Evolutionary conservation across 2,329 filamentous ascomycete genomes (phyloP), one percentile per base, ranked within the genome.

Genomic region (Aspergillus flavus): DNA sequence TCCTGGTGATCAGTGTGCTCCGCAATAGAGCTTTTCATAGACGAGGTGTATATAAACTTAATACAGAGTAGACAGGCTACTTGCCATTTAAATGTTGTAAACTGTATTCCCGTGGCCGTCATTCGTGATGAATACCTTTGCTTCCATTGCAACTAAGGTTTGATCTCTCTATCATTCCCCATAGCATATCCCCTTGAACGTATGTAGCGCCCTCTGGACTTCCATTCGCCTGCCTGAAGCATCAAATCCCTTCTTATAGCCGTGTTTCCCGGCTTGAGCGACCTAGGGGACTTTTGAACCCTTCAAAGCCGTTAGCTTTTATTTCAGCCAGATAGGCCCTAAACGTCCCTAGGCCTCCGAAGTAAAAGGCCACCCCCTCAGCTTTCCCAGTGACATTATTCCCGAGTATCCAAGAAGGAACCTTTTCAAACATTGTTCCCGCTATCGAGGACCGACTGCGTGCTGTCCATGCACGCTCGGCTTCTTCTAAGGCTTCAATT

Each of bases 301-400:
- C 59, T 23, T 48, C 48, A 12, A 48, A 64, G 11, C 57, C 60
- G 5, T 19, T 48, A 3, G 45, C 57, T 14, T 58, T 60, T 23
- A 50, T 48, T 11, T 64, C 46, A 21, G 53, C 46, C n/a, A 63
- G 6, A 2, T n/a, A 14, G 2, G 53, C 46, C 19, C 61, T 26
- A 16, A 64, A 58, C 4, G 28, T 46, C 6, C 52, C 62, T 21
- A 64, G 14, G 3, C 64, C 64, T 1, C 64, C 64, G 16, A 66
- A 46, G 26, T 45, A 62, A 14, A 64, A 56, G 1, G 57, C 32
- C 10, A 30, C 52, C 2, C 34, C 34, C 3, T 10, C 34, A 26
- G 26, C 30, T 64, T 76, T 75, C 4, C 74, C 74, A 1, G 66
- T 50, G 7, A 73, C 61, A 43, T 74, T 65, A 6, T 32, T 19